Evolutionary conservation across 2,329 filamentous ascomycete species (phyloP), one percentile per base, ranked within the genome.

Genomic region (Endocalyx cinctus): DNA sequence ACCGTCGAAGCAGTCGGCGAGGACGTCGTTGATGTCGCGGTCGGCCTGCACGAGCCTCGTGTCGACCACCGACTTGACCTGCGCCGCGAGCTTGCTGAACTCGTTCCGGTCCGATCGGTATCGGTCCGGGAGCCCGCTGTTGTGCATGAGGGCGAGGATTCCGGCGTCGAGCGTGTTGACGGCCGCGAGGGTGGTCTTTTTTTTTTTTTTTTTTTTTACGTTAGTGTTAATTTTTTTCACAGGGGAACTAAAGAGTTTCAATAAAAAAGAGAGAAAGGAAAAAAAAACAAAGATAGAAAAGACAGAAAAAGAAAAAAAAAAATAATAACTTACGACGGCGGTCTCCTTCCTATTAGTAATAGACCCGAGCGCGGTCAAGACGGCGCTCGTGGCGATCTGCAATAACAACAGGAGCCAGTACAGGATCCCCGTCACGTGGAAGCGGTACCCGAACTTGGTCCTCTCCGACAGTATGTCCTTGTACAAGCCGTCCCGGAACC

Each of bases 61-160:
- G 39, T 72, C 65, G 23, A 74, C 59, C 5, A 74, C 52, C 39
- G 67, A 61, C 46, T 68, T 69, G 46, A 75, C 59, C 43, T 66
- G 59, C 37, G 73, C 67, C 42, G 74, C 69, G 17, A 74, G 56
- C 25, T 64, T 59, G 33, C 60, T 58, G 45, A 72, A 74, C 46
- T 74, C 67, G 17, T 63, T 59, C 43, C 63, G 64, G 45, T 74
- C 62, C 31, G 63, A 64, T 17, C 69, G 61, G 42, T 73, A 73
- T 6, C 70, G 56, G 39, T 73, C 67, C 3, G 71, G 70, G 13
- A 75, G 47, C 2, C 71, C 71, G 38, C 68, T 73, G 46, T 74
- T 74, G 51, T 74, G 69, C 37, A 75, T 45, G 12, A 74, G 55
- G 3, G 69, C 71, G 5, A 75, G 57, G 6, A 74, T 46, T 2